Conservation (phyloP, 306 rosid genomes). For the Citrullus amarus region DNA sequence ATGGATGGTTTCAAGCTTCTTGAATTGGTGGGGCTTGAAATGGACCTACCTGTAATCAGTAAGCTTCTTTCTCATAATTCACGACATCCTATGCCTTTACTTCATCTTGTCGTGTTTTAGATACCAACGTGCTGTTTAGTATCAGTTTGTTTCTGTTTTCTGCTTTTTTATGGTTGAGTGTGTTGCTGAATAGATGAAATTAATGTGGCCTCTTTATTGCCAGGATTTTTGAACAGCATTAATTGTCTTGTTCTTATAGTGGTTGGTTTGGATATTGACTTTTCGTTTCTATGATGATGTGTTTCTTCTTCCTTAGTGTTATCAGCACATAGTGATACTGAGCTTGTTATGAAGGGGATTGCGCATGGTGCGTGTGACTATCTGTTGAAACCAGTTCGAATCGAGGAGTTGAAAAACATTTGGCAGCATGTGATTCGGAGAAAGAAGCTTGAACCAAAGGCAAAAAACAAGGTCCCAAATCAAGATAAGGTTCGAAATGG, state of each 20-base stretch:
- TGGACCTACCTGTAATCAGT: slow-evolving; percentile 90
- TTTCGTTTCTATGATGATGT: background rate
- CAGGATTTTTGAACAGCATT: background rate
- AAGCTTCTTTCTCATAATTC: slow-evolving; percentile 20
- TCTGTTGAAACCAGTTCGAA: slow-evolving; percentile 64
- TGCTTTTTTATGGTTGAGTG: background rate
- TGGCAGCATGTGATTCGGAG: slow-evolving; percentile 81
- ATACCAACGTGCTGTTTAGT: background rate
- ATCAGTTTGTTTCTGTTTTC: background rate
- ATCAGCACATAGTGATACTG: slow-evolving; percentile 53
- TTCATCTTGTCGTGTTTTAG: slow-evolving; percentile 5
- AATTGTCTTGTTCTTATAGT: slow-evolving; percentile 1
- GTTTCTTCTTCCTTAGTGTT: slow-evolving; percentile 38
- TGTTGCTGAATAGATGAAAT: background rate
- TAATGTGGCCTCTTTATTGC: background rate
- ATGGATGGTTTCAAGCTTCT: slow-evolving; percentile 92
- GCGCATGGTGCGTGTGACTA: slow-evolving; percentile 74
- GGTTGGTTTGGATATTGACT: slow-evolving; percentile 2
- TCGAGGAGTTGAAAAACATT: slow-evolving; percentile 68
- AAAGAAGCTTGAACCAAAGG: slow-evolving; percentile 40
- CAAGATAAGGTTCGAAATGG: slow-evolving; percentile 18
- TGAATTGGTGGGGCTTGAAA: slow-evolving; percentile 68
- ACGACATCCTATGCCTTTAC: background rate
- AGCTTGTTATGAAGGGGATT: slow-evolving; percentile 84
- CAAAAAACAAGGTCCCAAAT: slow-evolving; percentile 19